Base-by-base conservation (phyloP, 805 yeast species). In the Monosporozyma unispora region DNA sequence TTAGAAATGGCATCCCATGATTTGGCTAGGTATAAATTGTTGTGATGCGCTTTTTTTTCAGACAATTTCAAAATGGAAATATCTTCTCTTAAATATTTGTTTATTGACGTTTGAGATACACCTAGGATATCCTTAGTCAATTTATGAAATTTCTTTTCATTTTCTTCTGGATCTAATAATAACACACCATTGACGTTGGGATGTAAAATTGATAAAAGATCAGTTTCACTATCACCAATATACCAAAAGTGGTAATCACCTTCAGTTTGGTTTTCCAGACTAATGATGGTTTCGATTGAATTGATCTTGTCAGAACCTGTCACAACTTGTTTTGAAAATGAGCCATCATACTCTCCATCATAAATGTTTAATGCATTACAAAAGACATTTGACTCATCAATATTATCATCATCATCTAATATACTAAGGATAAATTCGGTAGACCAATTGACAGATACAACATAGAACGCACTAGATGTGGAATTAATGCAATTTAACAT, bases 151-250 rank as follows among this genome's bases (percentile, higher is more conserved):
- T 61, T 62, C 23, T 50, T 28, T n/a, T 44, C 45, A 31, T 58
- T 52, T 18, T 48, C 49, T 5, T 18, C 18, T n/a, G 64, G 63
- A 48, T 59, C 52, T 8, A 62, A 10, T 31, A 63, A 33, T 16
- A 63, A 46, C 11, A 60, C 50, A 12, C 68, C 68, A 48, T 61
- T 59, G 0, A 61, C 57, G 14, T 49, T 44, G 2, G 66, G 66
- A 40, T 61, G 58, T 21, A 65, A 51, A 12, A 62, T 48, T 27
- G 61, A 44, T 14, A 63, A 52, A 14, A 64, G 44, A 50, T 65
- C 69, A 1, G 66, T 61, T 40, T 60, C 63, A 47, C 69, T 65
- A 44, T 65, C 69, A 11, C 69, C 69, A 19, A 64, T 49, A 48
- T 59, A 65, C 67, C 67, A 63, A 21, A 19, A 19, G 21, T 39